Evolutionary conservation across 148 eudicot genomes (phyloP).

Genomic region (Silene latifolia): DNA sequence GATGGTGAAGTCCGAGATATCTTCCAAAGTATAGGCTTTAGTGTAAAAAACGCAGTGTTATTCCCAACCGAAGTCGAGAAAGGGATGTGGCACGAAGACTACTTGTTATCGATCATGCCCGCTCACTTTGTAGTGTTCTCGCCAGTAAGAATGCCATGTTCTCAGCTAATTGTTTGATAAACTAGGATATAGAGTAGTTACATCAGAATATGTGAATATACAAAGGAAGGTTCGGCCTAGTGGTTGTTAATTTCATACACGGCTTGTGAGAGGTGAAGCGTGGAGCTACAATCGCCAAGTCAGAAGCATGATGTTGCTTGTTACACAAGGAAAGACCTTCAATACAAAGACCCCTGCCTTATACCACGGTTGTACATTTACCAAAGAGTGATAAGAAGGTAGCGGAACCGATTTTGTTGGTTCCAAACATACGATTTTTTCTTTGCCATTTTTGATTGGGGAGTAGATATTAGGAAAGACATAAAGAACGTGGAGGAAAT

Average conservation of each 20-base stretch:
- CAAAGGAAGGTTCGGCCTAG: not conserved
- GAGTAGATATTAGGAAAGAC: not conserved
- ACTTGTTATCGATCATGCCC: slow-evolving; percentile 98
- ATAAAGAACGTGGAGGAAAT: not conserved
- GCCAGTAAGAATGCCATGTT: slow-evolving; percentile 88
- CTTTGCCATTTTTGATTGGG: slow-evolving; percentile 12
- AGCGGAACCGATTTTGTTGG: not conserved
- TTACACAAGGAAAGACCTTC: not conserved
- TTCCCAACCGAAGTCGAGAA: slow-evolving; percentile 97
- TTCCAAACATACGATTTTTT: slow-evolving; percentile 9
- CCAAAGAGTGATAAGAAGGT: not conserved
- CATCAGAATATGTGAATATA: slow-evolving; percentile 7
- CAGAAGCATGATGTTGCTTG: not conserved
- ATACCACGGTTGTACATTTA: slow-evolving; percentile 9
- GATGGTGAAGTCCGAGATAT: slow-evolving; percentile 33
- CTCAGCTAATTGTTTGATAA: slow-evolving; percentile 41
- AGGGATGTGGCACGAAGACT: slow-evolving; percentile 97
- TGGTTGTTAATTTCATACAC: not conserved
- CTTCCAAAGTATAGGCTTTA: slow-evolving; percentile 75
- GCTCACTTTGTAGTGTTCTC: slow-evolving; percentile 93
- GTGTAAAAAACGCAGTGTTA: slow-evolving; percentile 87
- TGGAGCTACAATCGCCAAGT: not conserved
- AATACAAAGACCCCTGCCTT: not conserved
- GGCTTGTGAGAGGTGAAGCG: not conserved
- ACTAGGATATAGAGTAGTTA: not conserved